These are phyloP conservation scores for Colletotrichum chrysophilum DNA, from an alignment of 2,329 filamentous ascomycete genomes.

Conservation along the genomic window DNA sequence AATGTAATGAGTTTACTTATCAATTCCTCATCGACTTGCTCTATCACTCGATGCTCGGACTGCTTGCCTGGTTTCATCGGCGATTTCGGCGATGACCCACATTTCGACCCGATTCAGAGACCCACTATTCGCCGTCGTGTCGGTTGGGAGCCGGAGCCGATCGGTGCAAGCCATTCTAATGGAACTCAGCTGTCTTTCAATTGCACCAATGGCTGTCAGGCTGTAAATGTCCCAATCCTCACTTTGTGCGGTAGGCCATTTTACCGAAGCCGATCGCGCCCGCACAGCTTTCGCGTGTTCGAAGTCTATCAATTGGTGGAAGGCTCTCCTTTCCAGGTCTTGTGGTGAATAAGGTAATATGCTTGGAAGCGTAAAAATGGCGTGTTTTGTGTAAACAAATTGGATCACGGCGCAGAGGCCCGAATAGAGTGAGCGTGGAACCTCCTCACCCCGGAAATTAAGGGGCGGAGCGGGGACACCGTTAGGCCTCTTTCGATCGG, in stretches of 20 bases:
- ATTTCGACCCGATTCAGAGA: no score
- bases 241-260: not conserved
- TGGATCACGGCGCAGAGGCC: not conserved
- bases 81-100: not conserved
- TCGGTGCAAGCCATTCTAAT: not conserved
- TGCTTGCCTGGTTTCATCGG: not conserved
- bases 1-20: not conserved
- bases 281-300: not conserved
- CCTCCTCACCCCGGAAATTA: not conserved
- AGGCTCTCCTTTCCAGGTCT: not conserved
- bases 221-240: not conserved
- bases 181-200: not conserved
- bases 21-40: not conserved
- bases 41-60: not conserved
- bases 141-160: not conserved
- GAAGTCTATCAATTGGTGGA: not conserved
- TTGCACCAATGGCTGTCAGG: not conserved
- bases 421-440: not conserved
- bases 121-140: not conserved
- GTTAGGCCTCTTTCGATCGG: not conserved
- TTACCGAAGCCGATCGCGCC: not conserved
- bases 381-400: constrained; percentile 6
- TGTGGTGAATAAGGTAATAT: not conserved
- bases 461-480: constrained; percentile 2
- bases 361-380: constrained; percentile 2